Evolutionary conservation across 2,329 filamentous ascomycete species (phyloP), one percentile per base, ranked within the genome.

Genomic region (Fusarium sp.): DNA sequence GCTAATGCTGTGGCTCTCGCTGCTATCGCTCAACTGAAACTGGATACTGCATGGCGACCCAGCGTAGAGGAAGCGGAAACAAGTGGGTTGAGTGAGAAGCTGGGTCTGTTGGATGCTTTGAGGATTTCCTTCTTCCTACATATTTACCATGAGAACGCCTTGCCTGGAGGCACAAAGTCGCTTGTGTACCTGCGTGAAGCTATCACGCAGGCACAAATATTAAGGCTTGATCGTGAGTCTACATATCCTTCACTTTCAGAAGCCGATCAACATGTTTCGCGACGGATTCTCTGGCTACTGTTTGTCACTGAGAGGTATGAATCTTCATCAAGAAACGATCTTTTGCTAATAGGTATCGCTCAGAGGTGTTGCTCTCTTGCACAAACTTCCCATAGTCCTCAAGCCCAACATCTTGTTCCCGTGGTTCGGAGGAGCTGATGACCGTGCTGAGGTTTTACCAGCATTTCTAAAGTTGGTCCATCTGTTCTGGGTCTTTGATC

Each of bases 81-180:
- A 60, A 72, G 78, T 41, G 76, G 76, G 41, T 72, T 79, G 28
- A 80, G 78, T 32, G 79, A 77, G 28, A 76, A 73, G 20, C 69
- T 74, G 8, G 76, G 80, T 42, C 82, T 80, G 22, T 78, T 88
- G 26, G 82, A 86, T 55, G 80, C 79, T 39, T 71, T 88, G 8
- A 81, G 85, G 9, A 84, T 84, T 5, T 84, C 85, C 0, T 88
- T 88, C 70, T 88, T 88, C 54, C 77, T 88, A 24, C 87, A 88
- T 72, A 84, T 87, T 17, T 87, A 87, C 59, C 83, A 87, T 70
- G 86, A 88, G 74, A 88, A 88, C 60, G 82, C 84, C 64, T 72
- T 80, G 15, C 81, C 85, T 0, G 86, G 86, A 7, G 85, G 86
- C 2, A 81, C 80, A 5, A 84, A 84, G 57, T 87, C 86, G 5